Evolutionary conservation across 2,329 filamentous ascomycete species (phyloP).

Genomic region (Capronia epimyces): DNA sequence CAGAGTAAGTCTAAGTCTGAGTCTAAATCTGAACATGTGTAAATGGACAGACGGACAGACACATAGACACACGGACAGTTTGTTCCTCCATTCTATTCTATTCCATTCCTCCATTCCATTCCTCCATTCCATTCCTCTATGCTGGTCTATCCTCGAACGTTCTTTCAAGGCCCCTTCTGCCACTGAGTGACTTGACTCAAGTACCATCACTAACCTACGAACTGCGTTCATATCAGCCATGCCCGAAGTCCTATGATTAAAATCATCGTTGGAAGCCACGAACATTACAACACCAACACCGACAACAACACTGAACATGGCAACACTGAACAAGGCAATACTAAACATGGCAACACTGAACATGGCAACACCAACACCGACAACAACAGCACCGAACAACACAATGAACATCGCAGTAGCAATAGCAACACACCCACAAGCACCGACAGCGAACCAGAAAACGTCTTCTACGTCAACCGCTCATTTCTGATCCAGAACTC

Average conservation of each 20-base stretch:
- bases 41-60: too few relatives aligned
- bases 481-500: conserved; percentile 12
- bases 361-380: neutral
- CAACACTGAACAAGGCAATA: neutral
- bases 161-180: neutral
- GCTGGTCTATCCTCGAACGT: too few relatives aligned
- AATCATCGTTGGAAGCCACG: conserved; percentile 6
- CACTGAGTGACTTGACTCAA: too few relatives aligned
- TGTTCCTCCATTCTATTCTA: too few relatives aligned
- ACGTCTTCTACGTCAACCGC: conserved; percentile 17
- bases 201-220: neutral
- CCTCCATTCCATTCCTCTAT: too few relatives aligned
- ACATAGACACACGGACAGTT: too few relatives aligned
- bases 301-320: neutral
- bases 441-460: conserved; percentile 1
- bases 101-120: too few relatives aligned
- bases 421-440: too few relatives aligned
- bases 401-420: too few relatives aligned
- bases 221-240: conserved; percentile 3
- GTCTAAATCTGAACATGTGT: too few relatives aligned
- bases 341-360: neutral
- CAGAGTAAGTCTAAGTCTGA: too few relatives aligned
- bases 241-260: conserved; percentile 12
- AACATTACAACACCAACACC: conserved; percentile 1
- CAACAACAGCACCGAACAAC: too few relatives aligned